Evolutionary conservation across 306 rosid genomes (phyloP).

Genomic region (Hylodesmum podocarpum): DNA sequence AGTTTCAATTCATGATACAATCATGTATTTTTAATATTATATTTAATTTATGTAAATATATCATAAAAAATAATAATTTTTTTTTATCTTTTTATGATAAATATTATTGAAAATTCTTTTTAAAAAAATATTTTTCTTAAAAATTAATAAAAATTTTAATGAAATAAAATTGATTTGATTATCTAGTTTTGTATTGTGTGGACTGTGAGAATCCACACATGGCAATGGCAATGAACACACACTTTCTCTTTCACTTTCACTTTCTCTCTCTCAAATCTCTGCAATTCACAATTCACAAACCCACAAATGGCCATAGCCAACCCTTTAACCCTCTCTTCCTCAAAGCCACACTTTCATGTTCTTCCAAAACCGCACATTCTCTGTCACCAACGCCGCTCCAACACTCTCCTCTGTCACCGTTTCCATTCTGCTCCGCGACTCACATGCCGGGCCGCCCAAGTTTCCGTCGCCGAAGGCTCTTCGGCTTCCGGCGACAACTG

Average conservation of each 20-base stretch:
- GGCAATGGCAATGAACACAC: neutral
- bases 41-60: too few relatives aligned
- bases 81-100: too few relatives aligned
- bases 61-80: too few relatives aligned
- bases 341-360: neutral
- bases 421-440: neutral
- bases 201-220: slow-evolving; percentile 3
- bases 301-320: slow-evolving; percentile 49
- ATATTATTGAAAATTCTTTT: too few relatives aligned
- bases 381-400: slow-evolving; percentile 2
- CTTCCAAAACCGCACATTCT: slow-evolving; percentile 26
- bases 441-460: slow-evolving; percentile 65
- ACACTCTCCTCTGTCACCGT: neutral
- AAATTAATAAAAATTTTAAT: too few relatives aligned
- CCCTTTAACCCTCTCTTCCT: slow-evolving; percentile 42
- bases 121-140: too few relatives aligned
- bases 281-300: too few relatives aligned
- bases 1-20: too few relatives aligned
- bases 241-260: neutral
- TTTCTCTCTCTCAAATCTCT: neutral
- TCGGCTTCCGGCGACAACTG: slow-evolving; percentile 68
- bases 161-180: neutral
- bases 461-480: slow-evolving; percentile 59
- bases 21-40: too few relatives aligned
- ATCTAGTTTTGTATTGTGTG: slow-evolving; percentile 27